Evolutionary conservation across 345 rosid species (phyloP), one percentile per base, ranked within the genome.

Genomic region (Cardamine occulta): DNA sequence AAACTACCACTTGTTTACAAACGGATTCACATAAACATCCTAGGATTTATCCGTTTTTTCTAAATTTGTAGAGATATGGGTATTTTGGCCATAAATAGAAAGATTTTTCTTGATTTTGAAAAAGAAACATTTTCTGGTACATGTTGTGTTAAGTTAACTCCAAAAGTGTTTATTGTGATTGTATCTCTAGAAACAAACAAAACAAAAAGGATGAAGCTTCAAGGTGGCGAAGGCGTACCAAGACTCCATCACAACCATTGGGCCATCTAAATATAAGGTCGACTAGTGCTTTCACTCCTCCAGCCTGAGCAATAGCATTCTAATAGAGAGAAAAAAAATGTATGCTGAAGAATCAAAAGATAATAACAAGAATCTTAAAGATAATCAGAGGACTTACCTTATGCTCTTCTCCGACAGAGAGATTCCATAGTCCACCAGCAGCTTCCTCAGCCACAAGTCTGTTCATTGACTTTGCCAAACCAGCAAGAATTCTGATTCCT

Each of bases 341-440:
- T 53, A 15, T 12, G 49, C 49, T 44, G 31, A 69, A 44, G 31
- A 61, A 70, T 55, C 10, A 63, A 47, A 47, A 70, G 58, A 70
- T 13, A 21, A 3, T 14, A 51, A 42, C 58, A 54, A 24, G 31
- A 40, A 31, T 24, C 17, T 49, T n/a, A 47, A 7, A 59, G 26
- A 39, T 69, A n/a, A 54, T 4, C 8, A 24, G 68, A 17, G 42
- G n/a, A 32, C 23, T 59, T 82, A 86, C 97, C 91, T 91, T 89
- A 79, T 91, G 97, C 66, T 89, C 97, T 81, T 91, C 97, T 81
- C 94, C 97, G 6, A 89, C 97, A 32, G 97, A 91, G 61, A 91
- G 93, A 79, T 91, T 91, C 97, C 94, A 89, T 52, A 91, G 79
- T 60, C 94, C 97, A 68, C 94, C 97, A 42, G 97, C 94, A 64